A percentile compares a stretch with the other conserved stretches of the same genome.
Evolutionary conservation across 176 grass and related monocot species (phyloP).

Genomic region (Alopecurus myosuroides): DNA sequence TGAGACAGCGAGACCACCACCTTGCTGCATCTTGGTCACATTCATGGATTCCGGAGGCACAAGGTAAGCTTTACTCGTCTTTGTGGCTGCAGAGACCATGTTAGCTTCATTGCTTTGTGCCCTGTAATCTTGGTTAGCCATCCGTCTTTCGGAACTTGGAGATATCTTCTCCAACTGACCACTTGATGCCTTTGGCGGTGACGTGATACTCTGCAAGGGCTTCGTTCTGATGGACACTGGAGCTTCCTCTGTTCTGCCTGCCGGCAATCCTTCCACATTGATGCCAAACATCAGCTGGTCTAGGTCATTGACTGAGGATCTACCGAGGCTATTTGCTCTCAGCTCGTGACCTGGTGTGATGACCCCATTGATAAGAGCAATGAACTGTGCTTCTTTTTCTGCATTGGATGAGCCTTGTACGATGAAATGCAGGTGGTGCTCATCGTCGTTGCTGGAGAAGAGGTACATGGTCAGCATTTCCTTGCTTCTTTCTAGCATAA

Average conservation of each 20-base stretch:
- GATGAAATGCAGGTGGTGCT: slow-evolving; percentile 28
- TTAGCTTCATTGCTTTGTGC: slow-evolving; percentile 9
- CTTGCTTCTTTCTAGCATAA: slow-evolving; percentile 27
- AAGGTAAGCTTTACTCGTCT: slow-evolving; percentile 1
- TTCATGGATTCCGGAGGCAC: slow-evolving; percentile 40
- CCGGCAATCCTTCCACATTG: slow-evolving; percentile 10
- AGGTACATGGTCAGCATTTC: slow-evolving; percentile 70
- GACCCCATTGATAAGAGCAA: slow-evolving; percentile 65
- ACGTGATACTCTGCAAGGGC: not conserved
- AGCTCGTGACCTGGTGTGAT: slow-evolving; percentile 5
- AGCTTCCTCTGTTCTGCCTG: not conserved
- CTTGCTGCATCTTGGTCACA: not conserved
- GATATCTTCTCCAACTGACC: slow-evolving; percentile 14
- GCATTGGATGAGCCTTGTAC: slow-evolving; percentile 15
- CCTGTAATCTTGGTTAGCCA: slow-evolving; percentile 15
- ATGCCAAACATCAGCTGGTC: slow-evolving; percentile 38
- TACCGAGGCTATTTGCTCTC: slow-evolving; percentile 13
- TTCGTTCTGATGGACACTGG: not conserved
- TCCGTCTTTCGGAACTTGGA: not conserved
- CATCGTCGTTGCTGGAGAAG: slow-evolving; percentile 51
- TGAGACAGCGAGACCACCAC: not conserved
- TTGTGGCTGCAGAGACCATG: not conserved
- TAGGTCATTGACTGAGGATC: slow-evolving; percentile 24
- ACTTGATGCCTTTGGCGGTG: not conserved
- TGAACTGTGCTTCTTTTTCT: slow-evolving; percentile 53